Conservation (phyloP, 257 asterid species). For the Penstemon barbatus region DNA sequence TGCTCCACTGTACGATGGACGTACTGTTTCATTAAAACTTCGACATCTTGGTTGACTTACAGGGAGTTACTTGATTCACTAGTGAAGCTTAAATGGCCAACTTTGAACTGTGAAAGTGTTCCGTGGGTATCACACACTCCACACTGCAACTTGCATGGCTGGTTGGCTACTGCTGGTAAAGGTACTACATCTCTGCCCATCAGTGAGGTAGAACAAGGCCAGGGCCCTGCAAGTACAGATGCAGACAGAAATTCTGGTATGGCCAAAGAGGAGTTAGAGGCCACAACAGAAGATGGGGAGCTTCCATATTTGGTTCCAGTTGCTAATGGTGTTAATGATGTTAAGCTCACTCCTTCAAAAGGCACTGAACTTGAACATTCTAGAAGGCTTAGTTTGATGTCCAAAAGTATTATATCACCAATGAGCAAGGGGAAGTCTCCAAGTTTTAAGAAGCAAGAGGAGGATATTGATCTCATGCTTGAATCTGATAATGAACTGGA, state of each 20-base stretch:
- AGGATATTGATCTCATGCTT: constrained; percentile 73
- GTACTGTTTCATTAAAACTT: constrained; percentile 31
- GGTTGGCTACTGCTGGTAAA: constrained; percentile 49
- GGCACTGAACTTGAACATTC: constrained; percentile 53
- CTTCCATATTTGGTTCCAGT: constrained; percentile 63
- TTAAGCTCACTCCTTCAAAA: constrained; percentile 42
- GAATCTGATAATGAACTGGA: constrained; percentile 80
- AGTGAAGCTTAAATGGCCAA: constrained; percentile 78
- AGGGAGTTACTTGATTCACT: constrained; percentile 82
- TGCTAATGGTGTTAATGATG: constrained; percentile 44
- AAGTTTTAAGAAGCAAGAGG: constrained; percentile 66
- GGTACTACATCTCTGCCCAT: constrained; percentile 34
- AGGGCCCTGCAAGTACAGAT: constrained; percentile 38
- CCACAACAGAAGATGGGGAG: constrained; percentile 84
- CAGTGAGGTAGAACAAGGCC: constrained; percentile 52
- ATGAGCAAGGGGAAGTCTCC: constrained; percentile 60
- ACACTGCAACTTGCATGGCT: constrained; percentile 72
- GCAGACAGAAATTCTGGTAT: constrained; percentile 38
- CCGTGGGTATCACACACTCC: constrained; percentile 89
- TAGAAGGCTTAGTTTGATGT: constrained; percentile 59
- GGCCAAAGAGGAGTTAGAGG: constrained; percentile 65
- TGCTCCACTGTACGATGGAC: constrained; percentile 20
- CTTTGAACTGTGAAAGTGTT: constrained; percentile 61
- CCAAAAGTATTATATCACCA: constrained; percentile 68
- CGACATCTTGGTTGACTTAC: constrained; percentile 58